Conservation (phyloP, 768 basidiomycete species). For the Leucocoprinus birnbaumii region DNA sequence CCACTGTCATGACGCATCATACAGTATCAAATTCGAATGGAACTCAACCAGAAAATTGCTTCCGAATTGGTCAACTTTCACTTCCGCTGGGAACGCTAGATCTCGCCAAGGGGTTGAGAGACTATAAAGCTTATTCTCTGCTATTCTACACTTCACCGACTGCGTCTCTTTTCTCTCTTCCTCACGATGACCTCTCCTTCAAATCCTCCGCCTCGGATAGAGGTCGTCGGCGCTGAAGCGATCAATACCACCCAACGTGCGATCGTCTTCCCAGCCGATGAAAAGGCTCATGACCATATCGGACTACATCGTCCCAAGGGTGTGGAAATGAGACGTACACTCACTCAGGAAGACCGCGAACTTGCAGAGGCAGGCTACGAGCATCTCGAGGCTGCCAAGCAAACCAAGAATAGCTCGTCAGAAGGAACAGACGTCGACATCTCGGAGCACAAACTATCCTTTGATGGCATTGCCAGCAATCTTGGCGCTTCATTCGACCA, state of each 20-base stretch:
- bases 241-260: conserved; percentile 33
- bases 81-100: neutral
- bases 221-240: conserved; percentile 23
- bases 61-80: conserved; percentile 3
- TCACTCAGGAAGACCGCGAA: conserved; percentile 66
- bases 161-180: neutral
- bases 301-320: conserved; percentile 43
- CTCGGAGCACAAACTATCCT: conserved; percentile 47
- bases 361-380: conserved; percentile 70
- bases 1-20: conserved; percentile 20
- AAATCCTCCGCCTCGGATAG: conserved; percentile 19
- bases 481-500: conserved; percentile 49
- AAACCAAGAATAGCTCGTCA: neutral
- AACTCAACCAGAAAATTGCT: conserved; percentile 3
- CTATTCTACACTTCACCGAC: too few species aligned
- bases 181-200: conserved; percentile 2
- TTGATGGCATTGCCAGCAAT: conserved; percentile 34
- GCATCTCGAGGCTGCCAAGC: conserved; percentile 41
- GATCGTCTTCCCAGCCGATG: conserved; percentile 48
- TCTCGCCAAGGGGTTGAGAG: neutral
- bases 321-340: conserved; percentile 56
- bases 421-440: conserved; percentile 48
- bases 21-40: conserved; percentile 11
- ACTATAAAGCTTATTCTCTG: conserved; percentile 3
- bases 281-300: conserved; percentile 27